phyloP scores from a whole-genome alignment of 345 rosid genomes.

The Xanthoceras sorbifolium region DNA sequence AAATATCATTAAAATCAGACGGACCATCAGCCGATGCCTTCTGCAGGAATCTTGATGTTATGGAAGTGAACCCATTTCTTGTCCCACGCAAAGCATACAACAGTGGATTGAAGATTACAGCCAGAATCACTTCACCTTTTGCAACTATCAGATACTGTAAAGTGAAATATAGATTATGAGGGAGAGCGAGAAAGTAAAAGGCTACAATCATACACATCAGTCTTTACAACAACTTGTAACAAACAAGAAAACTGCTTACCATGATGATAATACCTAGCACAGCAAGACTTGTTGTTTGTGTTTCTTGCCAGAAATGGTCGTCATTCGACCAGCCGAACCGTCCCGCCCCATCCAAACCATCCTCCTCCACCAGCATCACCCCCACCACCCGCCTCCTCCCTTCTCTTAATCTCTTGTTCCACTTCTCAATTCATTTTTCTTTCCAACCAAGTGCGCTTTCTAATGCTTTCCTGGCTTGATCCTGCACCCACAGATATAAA shows the following conservation, averaged over 20 bases:
- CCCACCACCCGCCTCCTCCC: conserved; percentile 78
- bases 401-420: conserved; percentile 85
- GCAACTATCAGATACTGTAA: conserved; percentile 71
- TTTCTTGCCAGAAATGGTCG: conserved; percentile 78
- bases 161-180: conserved; percentile 19
- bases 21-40: conserved; percentile 26
- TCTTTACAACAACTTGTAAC: neutral
- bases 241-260: conserved; percentile 44
- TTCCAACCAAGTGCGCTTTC: conserved; percentile 91
- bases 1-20: conserved; percentile 23
- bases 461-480: conserved; percentile 83
- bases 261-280: conserved; percentile 59
- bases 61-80: conserved; percentile 52
- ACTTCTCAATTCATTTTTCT: conserved; percentile 80
- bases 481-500: conserved; percentile 41
- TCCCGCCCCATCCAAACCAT: conserved; percentile 88
- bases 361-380: conserved; percentile 68
- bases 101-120: conserved; percentile 70
- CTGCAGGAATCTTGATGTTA: conserved; percentile 52
- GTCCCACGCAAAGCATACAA: conserved; percentile 69
- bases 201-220: neutral
- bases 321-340: conserved; percentile 73
- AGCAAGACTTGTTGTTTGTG: conserved; percentile 63
- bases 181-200: neutral
- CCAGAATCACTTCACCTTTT: conserved; percentile 72